Evolutionary conservation across 495 filamentous ascomycete species (phyloP).

Genomic region (Podospora pseudocomata): DNA sequence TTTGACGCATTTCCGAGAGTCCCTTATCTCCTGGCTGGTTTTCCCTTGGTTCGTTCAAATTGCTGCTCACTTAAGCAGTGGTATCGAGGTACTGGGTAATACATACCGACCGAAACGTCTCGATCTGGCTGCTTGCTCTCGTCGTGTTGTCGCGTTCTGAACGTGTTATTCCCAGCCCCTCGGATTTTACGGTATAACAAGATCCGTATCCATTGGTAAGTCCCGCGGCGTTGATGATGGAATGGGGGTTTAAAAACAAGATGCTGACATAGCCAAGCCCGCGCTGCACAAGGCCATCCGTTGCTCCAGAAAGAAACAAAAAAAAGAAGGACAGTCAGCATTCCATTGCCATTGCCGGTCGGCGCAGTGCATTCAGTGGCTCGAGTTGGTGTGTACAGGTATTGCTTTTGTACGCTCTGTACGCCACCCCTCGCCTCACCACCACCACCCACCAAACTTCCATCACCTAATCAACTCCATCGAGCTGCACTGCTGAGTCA

Average conservation of each 20-base stretch:
- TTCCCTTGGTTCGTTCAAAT: neutral
- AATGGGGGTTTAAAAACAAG: neutral
- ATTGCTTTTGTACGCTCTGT: conserved; percentile 1
- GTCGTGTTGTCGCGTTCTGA: neutral
- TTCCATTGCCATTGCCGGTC: neutral
- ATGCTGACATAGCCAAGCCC: conserved; percentile 9
- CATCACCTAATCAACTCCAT: neutral
- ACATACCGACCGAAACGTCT: neutral
- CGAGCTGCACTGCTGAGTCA: conserved; percentile 6
- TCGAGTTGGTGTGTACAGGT: neutral
- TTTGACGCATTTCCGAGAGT: neutral
- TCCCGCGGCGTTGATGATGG: neutral
- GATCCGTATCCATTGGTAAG: conserved; percentile 1
- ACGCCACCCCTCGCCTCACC: neutral
- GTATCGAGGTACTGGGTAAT: neutral
- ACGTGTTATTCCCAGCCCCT: conserved; percentile 1
- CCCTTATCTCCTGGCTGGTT: neutral
- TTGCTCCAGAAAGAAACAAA: conserved; percentile 2
- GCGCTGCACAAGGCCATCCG: neutral
- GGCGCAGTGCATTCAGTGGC: neutral
- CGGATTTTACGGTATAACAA: conserved; percentile 7
- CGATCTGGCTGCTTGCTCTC: neutral
- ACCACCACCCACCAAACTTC: neutral
- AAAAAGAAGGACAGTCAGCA: neutral
- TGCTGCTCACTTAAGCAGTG: neutral